Percentiles rank a stretch among this genome's conserved stretches.
Evolutionary conservation across 495 filamentous ascomycete genomes (phyloP).

Genomic region (Lindgomyces ingoldianus): DNA sequence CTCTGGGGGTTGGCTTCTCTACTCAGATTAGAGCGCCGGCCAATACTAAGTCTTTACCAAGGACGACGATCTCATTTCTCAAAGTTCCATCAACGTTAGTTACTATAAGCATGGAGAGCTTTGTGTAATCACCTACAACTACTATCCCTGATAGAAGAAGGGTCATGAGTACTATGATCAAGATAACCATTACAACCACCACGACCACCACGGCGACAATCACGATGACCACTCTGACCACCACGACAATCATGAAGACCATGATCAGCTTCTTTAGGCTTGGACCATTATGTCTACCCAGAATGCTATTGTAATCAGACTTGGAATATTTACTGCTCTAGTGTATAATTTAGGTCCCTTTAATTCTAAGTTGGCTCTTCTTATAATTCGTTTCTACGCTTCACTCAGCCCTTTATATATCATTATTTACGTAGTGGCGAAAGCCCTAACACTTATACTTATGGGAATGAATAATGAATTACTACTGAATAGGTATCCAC

Average conservation of each 20-base stretch:
- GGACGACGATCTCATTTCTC: conserved; percentile 4
- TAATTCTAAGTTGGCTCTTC: background rate
- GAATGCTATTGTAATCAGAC: no score
- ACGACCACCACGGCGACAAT: background rate
- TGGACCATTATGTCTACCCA: no score
- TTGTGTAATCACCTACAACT: conserved; percentile 24
- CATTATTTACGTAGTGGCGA: no score
- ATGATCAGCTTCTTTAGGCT: no score
- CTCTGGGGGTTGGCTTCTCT: conserved; percentile 2
- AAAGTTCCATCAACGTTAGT: background rate
- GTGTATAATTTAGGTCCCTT: no score
- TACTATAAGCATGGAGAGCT: background rate
- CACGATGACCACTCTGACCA: background rate
- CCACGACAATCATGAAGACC: background rate
- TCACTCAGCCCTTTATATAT: no score
- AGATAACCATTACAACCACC: background rate
- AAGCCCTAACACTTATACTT: no score
- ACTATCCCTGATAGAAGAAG: conserved; percentile 22
- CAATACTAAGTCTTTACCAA: conserved; percentile 24
- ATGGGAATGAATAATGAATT: no score
- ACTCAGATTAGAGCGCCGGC: background rate
- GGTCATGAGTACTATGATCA: no score
- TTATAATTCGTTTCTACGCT: no score
- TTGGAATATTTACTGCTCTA: no score
- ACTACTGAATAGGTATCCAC: no score